Conservation (phyloP, 2,329 filamentous ascomycete genomes). For the Fusarium cicatricum region DNA sequence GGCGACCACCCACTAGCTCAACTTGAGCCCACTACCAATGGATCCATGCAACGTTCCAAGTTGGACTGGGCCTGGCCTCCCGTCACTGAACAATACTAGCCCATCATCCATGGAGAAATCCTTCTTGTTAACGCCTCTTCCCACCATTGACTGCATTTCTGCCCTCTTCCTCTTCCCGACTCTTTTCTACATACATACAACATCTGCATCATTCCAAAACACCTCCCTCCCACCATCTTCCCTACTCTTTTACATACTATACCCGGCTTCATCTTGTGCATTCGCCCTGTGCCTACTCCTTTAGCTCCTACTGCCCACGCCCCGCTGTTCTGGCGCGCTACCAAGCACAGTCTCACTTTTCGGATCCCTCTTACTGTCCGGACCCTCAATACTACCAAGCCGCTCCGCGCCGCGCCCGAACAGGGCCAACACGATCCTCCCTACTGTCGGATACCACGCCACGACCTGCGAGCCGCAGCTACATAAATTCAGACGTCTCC, state of each 20-base stretch:
- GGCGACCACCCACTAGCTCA: constrained; percentile 37
- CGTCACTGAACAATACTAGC: constrained; percentile 13
- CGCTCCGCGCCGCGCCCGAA: constrained; percentile 36
- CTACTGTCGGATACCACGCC: constrained; percentile 35
- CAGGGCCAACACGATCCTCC: constrained; percentile 31
- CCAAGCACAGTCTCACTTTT: constrained; percentile 41
- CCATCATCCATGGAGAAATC: constrained; percentile 27
- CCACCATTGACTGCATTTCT: constrained; percentile 30
- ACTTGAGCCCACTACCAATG: constrained; percentile 33
- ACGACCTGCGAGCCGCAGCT: constrained; percentile 31
- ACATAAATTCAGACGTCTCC: constrained; percentile 35
- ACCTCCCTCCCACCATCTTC: constrained; percentile 4
- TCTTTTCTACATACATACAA: constrained; percentile 21
- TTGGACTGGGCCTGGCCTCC: constrained; percentile 24
- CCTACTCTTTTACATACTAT: background rate
- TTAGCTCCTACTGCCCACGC: constrained; percentile 26
- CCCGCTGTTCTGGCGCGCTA: constrained; percentile 37
- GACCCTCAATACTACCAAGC: constrained; percentile 19
- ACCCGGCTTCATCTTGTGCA: background rate
- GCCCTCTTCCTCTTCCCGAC: constrained; percentile 19
- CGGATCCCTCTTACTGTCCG: constrained; percentile 38
- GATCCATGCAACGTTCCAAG: constrained; percentile 42
- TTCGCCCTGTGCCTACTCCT: constrained; percentile 11
- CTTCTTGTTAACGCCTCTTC: constrained; percentile 39
- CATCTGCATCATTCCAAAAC: constrained; percentile 4